A percentile compares a stretch with the other conserved stretches of the same genome.
These are phyloP conservation scores for Tylopilus intermedius DNA, from an alignment of 768 basidiomycete genomes.

Conservation along the genomic window DNA sequence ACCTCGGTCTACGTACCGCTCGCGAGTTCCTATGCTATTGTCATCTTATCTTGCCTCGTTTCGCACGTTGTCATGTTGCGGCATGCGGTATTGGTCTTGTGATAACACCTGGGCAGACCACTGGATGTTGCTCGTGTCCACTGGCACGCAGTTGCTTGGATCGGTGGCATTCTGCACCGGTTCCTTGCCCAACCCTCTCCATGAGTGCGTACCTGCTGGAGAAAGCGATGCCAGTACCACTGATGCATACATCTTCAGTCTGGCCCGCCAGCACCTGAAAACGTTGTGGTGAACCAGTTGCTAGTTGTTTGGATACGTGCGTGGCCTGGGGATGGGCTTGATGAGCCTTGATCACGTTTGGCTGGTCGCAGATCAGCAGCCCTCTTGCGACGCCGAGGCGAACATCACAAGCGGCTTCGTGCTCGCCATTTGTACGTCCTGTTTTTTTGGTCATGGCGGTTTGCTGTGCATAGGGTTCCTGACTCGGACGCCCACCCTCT, in stretches of 20 bases:
- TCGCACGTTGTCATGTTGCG: too few species aligned
- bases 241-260: too few species aligned
- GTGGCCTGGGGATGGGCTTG: constrained; percentile 61
- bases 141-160: constrained; percentile 68
- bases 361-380: constrained; percentile 64
- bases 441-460: constrained; percentile 41
- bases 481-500: constrained; percentile 55
- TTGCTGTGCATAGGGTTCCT: constrained; percentile 57
- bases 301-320: constrained; percentile 63
- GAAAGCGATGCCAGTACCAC: too few species aligned
- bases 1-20: neutral
- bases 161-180: constrained; percentile 54
- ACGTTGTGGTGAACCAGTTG: constrained; percentile 65
- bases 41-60: too few species aligned
- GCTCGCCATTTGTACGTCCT: constrained; percentile 58
- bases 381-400: constrained; percentile 75
- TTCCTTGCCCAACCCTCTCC: constrained; percentile 61
- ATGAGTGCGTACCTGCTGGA: constrained; percentile 63
- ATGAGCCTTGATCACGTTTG: constrained; percentile 80
- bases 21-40: too few species aligned
- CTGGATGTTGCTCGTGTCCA: too few species aligned
- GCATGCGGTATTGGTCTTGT: constrained; percentile 59
- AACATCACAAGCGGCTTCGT: constrained; percentile 61
- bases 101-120: too few species aligned
- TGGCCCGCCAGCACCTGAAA: too few species aligned